These are phyloP conservation scores for Flaveria ramosissima DNA, from an alignment of 129 eudicot genomes.

Conservation along the genomic window DNA sequence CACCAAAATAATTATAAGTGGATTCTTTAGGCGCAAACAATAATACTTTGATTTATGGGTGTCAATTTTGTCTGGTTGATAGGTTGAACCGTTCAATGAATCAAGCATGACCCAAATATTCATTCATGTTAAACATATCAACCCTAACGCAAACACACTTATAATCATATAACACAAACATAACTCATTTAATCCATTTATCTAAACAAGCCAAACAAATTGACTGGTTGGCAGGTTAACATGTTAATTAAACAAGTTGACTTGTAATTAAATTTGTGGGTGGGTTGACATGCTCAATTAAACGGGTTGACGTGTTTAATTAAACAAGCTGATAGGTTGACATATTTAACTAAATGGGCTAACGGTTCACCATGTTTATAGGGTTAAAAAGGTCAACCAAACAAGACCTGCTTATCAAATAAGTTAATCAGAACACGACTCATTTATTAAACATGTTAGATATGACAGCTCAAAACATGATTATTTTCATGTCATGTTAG, in stretches of 20 bases:
- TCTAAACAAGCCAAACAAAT: no score
- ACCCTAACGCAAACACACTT: neutral
- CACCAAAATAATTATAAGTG: neutral
- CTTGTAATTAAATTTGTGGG: neutral
- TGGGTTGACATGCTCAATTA: neutral
- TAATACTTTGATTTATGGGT: neutral
- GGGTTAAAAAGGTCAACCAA: neutral
- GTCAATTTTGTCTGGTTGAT: neutral
- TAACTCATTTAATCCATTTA: no score
- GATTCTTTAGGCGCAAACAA: neutral
- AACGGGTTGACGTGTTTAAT: neutral
- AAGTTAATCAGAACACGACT: neutral
- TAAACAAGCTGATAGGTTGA: neutral
- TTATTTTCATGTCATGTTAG: neutral
- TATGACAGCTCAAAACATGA: neutral
- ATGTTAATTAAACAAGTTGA: neutral
- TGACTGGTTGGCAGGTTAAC: neutral
- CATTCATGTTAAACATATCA: neutral
- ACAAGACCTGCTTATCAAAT: neutral
- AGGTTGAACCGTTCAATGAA: neutral
- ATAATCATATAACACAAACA: neutral
- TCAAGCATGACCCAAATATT: neutral
- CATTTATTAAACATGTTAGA: neutral
- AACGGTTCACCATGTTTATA: neutral
- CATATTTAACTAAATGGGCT: neutral